Percentiles rank a stretch among this genome's conserved stretches.
phyloP scores from a whole-genome alignment of 2,329 filamentous ascomycete species.

The Mariannaea sp. region DNA sequence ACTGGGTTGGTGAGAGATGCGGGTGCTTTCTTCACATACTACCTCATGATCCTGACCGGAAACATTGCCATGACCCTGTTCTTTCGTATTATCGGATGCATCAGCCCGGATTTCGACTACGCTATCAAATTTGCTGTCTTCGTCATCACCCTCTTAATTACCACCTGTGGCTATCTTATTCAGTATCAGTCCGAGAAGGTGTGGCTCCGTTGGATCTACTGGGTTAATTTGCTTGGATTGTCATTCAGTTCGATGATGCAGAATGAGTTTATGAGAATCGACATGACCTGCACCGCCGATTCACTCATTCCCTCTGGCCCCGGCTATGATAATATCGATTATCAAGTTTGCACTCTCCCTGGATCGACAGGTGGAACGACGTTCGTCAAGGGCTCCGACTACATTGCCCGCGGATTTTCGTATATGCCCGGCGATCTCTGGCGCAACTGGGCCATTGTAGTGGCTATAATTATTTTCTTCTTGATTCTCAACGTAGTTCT shows the following conservation, averaged over 20 bases:
- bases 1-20: slow-evolving; percentile 69
- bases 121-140: slow-evolving; percentile 83
- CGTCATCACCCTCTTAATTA: slow-evolving; percentile 79
- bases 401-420: slow-evolving; percentile 70
- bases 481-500: slow-evolving; percentile 75
- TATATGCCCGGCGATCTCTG: slow-evolving; percentile 73
- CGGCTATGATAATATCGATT: slow-evolving; percentile 69
- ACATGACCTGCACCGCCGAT: slow-evolving; percentile 69
- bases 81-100: slow-evolving; percentile 74
- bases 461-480: slow-evolving; percentile 77
- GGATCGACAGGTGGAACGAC: slow-evolving; percentile 70
- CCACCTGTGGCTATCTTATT: slow-evolving; percentile 83
- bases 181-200: slow-evolving; percentile 76
- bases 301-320: slow-evolving; percentile 74
- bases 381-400: slow-evolving; percentile 67
- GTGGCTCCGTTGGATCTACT: slow-evolving; percentile 82
- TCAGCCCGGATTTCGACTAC: slow-evolving; percentile 82
- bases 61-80: slow-evolving; percentile 78
- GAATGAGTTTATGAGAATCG: slow-evolving; percentile 77
- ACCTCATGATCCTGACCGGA: slow-evolving; percentile 69
- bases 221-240: slow-evolving; percentile 74
- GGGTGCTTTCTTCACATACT: slow-evolving; percentile 79
- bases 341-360: slow-evolving; percentile 81
- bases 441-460: slow-evolving; percentile 83
- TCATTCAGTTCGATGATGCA: slow-evolving; percentile 81